Conservation (phyloP, 306 rosid species). For the Luffa aegyptiaca region DNA sequence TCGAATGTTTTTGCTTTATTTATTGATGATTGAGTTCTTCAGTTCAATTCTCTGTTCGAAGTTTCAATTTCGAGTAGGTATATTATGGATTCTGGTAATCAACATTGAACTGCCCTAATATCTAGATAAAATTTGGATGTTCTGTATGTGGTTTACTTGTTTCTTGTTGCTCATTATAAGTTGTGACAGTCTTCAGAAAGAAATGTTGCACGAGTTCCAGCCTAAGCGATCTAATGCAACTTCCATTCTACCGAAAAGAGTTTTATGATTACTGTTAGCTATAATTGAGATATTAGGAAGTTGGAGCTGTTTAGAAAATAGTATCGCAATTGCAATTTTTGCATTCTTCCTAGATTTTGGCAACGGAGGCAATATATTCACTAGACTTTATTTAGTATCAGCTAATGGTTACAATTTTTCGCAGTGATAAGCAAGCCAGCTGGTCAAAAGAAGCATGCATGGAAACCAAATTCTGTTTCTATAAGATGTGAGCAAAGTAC, state of each 20-base stretch:
- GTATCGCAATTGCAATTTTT: not conserved
- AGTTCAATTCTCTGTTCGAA: not conserved
- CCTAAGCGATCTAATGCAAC: not conserved
- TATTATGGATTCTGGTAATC: not conserved
- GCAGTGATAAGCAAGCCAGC: constrained; percentile 35
- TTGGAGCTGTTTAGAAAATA: not conserved
- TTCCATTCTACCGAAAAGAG: not conserved
- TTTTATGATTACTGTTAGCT: not conserved
- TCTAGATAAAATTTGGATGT: not conserved
- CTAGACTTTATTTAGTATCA: not conserved
- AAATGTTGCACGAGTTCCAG: not conserved
- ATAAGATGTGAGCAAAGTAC: constrained; percentile 66
- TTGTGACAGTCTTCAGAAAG: not conserved
- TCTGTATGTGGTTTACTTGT: not conserved
- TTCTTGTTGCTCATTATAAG: not conserved
- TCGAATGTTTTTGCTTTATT: not conserved
- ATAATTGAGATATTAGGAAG: not conserved
- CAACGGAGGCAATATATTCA: not conserved
- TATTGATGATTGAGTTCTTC: not conserved
- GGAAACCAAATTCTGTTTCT: constrained; percentile 42
- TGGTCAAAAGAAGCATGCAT: constrained; percentile 25
- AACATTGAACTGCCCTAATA: not conserved
- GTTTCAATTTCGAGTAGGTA: not conserved
- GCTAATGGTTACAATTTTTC: constrained; percentile 13
- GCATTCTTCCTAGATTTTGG: not conserved